These are phyloP conservation scores for Ophiostoma himal-ulmi DNA, from an alignment of 2,329 filamentous ascomycete species.

Conservation along the genomic window DNA sequence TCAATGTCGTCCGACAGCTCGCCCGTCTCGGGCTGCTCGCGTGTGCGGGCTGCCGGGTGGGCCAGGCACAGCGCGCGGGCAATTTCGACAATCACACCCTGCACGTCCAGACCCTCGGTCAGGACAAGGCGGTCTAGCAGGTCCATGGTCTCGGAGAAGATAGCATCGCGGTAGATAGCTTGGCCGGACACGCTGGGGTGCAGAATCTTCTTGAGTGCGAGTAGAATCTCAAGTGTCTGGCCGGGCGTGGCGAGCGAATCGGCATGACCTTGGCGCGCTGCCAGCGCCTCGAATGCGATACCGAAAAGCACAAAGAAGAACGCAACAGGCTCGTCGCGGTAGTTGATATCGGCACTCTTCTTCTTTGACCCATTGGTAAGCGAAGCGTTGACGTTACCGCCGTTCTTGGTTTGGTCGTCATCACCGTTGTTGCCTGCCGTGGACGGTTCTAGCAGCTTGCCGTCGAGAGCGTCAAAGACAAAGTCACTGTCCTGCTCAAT, in stretches of 20 bases:
- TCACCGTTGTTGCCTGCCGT: neutral
- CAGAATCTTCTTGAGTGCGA: conserved; percentile 88
- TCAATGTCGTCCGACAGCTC: conserved; percentile 95
- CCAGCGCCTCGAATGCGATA: conserved; percentile 90
- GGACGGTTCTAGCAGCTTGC: conserved; percentile 54
- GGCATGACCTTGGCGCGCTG: conserved; percentile 63
- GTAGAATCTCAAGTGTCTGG: conserved; percentile 76
- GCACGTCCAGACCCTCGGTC: conserved; percentile 82
- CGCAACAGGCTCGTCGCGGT: conserved; percentile 92
- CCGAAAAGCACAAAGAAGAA: conserved; percentile 99
- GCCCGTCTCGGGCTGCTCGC: conserved; percentile 60
- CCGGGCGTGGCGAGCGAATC: conserved; percentile 65
- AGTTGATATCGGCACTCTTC: conserved; percentile 71
- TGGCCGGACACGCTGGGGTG: conserved; percentile 92
- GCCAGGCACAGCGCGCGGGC: conserved; percentile 82
- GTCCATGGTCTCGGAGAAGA: conserved; percentile 97
- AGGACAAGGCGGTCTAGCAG: conserved; percentile 86
- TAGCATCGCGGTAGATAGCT: conserved; percentile 90
- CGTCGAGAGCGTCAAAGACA: conserved; percentile 93
- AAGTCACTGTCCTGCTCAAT: conserved; percentile 98
- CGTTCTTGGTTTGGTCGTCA: conserved; percentile 4
- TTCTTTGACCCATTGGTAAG: conserved; percentile 41
- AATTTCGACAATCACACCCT: conserved; percentile 89
- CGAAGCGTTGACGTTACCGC: neutral
- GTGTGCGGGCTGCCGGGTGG: conserved; percentile 78